Evolutionary conservation across 1,284 basidiomycete species (phyloP).

Genomic region (Tylopilus sp.): DNA sequence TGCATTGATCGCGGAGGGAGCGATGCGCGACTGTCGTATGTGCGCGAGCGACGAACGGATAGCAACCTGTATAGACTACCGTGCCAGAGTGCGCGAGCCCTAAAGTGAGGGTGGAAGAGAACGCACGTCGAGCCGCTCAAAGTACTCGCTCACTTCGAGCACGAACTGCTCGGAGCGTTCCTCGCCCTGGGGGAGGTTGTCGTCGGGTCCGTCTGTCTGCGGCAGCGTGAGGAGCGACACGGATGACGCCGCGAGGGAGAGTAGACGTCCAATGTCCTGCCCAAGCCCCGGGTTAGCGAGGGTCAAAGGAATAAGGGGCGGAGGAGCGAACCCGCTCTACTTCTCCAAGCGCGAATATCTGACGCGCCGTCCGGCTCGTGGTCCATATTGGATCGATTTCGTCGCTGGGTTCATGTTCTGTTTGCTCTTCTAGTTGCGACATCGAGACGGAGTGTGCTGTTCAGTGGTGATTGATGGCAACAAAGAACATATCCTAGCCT

Average conservation of each 20-base stretch:
- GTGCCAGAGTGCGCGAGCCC: neutral
- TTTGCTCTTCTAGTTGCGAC: constrained; percentile 19
- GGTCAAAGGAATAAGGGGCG: neutral
- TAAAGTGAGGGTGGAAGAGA: neutral
- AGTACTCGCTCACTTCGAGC: constrained; percentile 77
- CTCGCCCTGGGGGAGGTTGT: constrained; percentile 68
- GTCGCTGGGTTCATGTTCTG: constrained; percentile 10
- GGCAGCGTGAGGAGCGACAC: constrained; percentile 73
- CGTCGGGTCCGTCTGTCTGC: constrained; percentile 65
- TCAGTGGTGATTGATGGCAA: neutral
- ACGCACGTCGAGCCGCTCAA: constrained; percentile 73
- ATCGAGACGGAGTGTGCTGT: neutral
- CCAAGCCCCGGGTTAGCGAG: neutral
- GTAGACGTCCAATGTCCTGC: constrained; percentile 71
- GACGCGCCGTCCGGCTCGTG: constrained; percentile 73
- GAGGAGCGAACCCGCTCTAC: constrained; percentile 66
- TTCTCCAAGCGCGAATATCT: constrained; percentile 75
- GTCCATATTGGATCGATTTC: constrained; percentile 73
- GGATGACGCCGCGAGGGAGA: constrained; percentile 69
- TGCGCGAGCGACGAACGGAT: constrained; percentile 76
- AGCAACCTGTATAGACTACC: constrained; percentile 65
- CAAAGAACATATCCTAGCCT: neutral
- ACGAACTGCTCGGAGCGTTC: constrained; percentile 82
- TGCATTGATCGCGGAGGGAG: constrained; percentile 76
- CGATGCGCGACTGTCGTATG: constrained; percentile 76